These are phyloP conservation scores for Scytalidium lignicola DNA, from an alignment of 2,329 filamentous ascomycete genomes.

Conservation along the genomic window DNA sequence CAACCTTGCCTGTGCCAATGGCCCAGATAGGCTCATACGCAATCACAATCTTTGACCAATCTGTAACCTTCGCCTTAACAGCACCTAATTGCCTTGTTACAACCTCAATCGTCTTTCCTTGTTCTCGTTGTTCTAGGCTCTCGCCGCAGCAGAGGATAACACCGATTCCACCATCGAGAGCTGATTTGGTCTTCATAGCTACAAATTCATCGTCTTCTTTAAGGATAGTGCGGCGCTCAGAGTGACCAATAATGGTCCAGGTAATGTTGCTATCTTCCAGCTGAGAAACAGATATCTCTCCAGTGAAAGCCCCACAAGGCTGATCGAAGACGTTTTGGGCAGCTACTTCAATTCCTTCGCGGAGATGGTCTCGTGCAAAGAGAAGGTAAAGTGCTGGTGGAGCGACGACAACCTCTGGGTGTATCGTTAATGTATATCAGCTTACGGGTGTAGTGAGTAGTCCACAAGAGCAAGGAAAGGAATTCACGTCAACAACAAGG, in stretches of 20 bases:
- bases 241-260: slow-evolving; percentile 93
- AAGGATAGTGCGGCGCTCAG: slow-evolving; percentile 86
- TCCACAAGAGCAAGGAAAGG: not conserved
- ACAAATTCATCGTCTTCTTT: slow-evolving; percentile 82
- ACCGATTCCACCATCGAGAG: slow-evolving; percentile 76
- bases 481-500: not conserved
- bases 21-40: slow-evolving; percentile 99
- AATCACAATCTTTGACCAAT: slow-evolving; percentile 93
- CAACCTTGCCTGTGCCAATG: slow-evolving; percentile 89
- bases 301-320: slow-evolving; percentile 94
- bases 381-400: slow-evolving; percentile 89
- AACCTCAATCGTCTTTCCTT: slow-evolving; percentile 76
- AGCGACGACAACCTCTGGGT: slow-evolving; percentile 83
- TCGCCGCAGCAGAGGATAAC: slow-evolving; percentile 99
- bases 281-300: slow-evolving; percentile 90
- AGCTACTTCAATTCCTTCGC: slow-evolving; percentile 74
- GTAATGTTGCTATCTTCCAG: slow-evolving; percentile 82
- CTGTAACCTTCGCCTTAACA: slow-evolving; percentile 69
- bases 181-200: slow-evolving; percentile 90
- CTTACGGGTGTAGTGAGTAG: not conserved
- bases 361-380: slow-evolving; percentile 74
- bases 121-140: slow-evolving; percentile 87
- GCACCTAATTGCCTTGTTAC: slow-evolving; percentile 82
- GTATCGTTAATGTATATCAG: not conserved
- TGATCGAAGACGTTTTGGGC: slow-evolving; percentile 98